Percentiles rank a stretch among this genome's conserved stretches.
Conservation (phyloP, 2,329 filamentous ascomycete species). For the Aspergillus ibericus region DNA sequence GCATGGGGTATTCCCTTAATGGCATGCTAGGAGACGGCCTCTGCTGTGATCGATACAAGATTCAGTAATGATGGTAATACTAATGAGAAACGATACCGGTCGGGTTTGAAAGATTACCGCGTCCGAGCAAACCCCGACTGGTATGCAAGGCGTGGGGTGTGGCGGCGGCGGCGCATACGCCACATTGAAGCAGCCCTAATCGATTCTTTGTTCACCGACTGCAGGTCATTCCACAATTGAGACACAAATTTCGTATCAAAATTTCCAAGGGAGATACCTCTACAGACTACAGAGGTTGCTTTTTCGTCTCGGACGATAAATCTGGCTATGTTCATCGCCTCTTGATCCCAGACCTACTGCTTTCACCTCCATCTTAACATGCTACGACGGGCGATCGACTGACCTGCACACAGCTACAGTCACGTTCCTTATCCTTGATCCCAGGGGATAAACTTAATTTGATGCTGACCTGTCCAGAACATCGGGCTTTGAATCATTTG, state of each 20-base stretch:
- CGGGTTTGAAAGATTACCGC: not conserved
- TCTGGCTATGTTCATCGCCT: too few relatives aligned
- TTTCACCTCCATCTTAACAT: not conserved
- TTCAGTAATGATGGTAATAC: too few relatives aligned
- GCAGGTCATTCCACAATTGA: not conserved
- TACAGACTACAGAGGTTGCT: too few relatives aligned
- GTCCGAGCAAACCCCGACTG: not conserved
- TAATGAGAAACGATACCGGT: not conserved
- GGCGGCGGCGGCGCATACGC: not conserved
- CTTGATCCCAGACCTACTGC: not conserved
- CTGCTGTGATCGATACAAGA: not conserved
- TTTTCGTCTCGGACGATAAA: too few relatives aligned
- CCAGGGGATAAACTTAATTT: not conserved
- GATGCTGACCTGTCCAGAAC: not conserved
- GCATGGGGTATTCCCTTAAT: not conserved
- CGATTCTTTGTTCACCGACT: not conserved
- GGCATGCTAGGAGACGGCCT: not conserved
- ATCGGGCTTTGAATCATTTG: not conserved
- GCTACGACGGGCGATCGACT: not conserved
- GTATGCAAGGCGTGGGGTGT: not conserved
- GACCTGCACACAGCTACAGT: not conserved
- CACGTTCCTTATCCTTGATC: not conserved
- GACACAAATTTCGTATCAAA: not conserved
- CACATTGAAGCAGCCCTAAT: not conserved
- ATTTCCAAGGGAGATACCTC: too few relatives aligned